Evolutionary conservation across 2,329 filamentous ascomycete genomes (phyloP), one percentile per base, ranked within the genome.

Genomic region (Plectosphaerella sp.): DNA sequence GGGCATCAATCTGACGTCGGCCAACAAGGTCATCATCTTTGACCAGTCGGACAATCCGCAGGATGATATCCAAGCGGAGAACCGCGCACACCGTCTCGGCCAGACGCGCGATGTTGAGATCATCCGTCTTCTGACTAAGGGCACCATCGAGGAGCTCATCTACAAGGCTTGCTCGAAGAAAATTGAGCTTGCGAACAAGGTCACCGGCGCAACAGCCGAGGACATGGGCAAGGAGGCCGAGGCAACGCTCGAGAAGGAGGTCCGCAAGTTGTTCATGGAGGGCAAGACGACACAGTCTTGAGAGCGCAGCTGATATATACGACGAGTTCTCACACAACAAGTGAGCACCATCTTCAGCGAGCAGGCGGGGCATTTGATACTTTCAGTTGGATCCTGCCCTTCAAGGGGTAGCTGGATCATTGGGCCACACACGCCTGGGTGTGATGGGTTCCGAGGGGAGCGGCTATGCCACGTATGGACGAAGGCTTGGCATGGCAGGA

Each of bases 11-110:
- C 73, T 99, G 51, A 94, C 93, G 8, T 89, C 88, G 36, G 94
- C 94, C 5, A 97, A 97, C 75, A 97, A 97, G 71, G 93, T 99
- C 60, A 84, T 99, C 69, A 94, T 99, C 63, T 97, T 97, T 67
- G 94, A 99, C 69, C 88, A 89, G 57, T 90, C 87, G n/a, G 96
- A 97, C 73, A 99, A 99, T 61, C 94, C 94, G 0, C 94, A 99
- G 66, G 93, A 97, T 60, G 94, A 99, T 65, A 86, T 96, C n/a
- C 94, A 99, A 68, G 94, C 94, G 0, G 94, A 97, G 75, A 97
- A 99, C 67, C 86, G 94, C 16, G 94, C 94, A 0, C 94, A 99
- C 71, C 87, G 94, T 14, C 89, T 99, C 9, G 94, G 94, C 0
- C 94, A 99, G 74, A 92, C 83, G 28, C 79, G 89, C 15, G 88